Evolutionary conservation across 495 filamentous ascomycete species (phyloP).

Genomic region (Xylaria curta): DNA sequence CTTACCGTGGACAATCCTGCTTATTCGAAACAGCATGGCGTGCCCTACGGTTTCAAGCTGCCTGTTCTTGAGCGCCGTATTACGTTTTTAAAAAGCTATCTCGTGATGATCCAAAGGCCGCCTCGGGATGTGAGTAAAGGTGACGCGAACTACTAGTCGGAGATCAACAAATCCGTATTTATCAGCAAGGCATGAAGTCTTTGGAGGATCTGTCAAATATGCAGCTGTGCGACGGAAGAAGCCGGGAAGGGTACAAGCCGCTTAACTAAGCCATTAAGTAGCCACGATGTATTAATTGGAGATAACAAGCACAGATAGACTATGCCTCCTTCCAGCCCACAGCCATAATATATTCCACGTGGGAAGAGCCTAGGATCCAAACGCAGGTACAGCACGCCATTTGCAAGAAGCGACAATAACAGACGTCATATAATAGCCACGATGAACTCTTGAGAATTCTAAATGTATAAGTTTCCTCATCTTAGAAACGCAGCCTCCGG

Average conservation of each 20-base stretch:
- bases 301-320: neutral
- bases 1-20: neutral
- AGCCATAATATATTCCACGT: neutral
- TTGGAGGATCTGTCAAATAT: neutral
- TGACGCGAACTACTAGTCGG: neutral
- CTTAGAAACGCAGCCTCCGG: no score
- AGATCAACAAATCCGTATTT: neutral
- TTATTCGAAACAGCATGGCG: neutral
- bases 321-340: neutral
- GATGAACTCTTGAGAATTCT: neutral
- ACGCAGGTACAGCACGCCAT: constrained; percentile 5
- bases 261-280: neutral
- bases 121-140: neutral
- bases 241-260: neutral
- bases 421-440: neutral
- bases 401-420: neutral
- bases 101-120: neutral
- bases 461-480: neutral
- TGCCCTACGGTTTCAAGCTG: neutral
- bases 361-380: neutral
- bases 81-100: neutral
- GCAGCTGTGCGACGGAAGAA: constrained; percentile 1
- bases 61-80: neutral
- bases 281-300: neutral
- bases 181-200: neutral